Evolutionary conservation across 2,329 filamentous ascomycete species (phyloP).

Genomic region (Pestalotiopsis fici): DNA sequence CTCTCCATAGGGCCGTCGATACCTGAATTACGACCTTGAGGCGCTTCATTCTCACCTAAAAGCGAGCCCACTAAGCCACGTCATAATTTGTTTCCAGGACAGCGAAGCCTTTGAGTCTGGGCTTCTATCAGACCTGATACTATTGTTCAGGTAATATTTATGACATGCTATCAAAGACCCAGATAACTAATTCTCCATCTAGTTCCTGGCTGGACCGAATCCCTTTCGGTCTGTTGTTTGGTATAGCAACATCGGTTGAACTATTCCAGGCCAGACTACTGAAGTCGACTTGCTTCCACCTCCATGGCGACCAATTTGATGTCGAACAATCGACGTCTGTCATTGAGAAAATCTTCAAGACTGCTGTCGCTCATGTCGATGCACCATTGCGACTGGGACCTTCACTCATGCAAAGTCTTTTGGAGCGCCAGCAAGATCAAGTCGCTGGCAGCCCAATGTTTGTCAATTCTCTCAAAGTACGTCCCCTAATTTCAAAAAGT

Average conservation of each 20-base stretch:
- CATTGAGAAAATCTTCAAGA: conserved; percentile 71
- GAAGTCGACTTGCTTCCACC: conserved; percentile 65
- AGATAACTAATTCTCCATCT: background rate
- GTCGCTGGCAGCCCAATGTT: conserved; percentile 76
- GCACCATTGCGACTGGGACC: conserved; percentile 65
- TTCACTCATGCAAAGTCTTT: conserved; percentile 59
- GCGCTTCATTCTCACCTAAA: conserved; percentile 64
- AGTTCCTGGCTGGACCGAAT: conserved; percentile 72
- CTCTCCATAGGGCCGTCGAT: conserved; percentile 54
- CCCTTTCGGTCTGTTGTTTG: conserved; percentile 75
- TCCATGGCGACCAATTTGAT: conserved; percentile 75
- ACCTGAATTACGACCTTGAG: conserved; percentile 79
- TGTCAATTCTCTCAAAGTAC: conserved; percentile 67
- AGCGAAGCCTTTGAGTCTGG: conserved; percentile 78
- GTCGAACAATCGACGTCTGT: conserved; percentile 73
- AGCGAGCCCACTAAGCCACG: conserved; percentile 53
- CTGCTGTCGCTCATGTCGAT: conserved; percentile 60
- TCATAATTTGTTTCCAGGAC: conserved; percentile 77
- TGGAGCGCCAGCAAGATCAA: conserved; percentile 76
- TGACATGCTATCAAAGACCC: background rate
- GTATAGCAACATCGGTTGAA: conserved; percentile 80
- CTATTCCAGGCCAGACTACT: conserved; percentile 75
- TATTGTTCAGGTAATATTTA: conserved; percentile 62
- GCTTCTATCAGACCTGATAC: conserved; percentile 71
- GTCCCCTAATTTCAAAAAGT: conserved; percentile 7